Evolutionary conservation across 495 filamentous ascomycete species (phyloP).

Genomic region (Podospora tetraspora): DNA sequence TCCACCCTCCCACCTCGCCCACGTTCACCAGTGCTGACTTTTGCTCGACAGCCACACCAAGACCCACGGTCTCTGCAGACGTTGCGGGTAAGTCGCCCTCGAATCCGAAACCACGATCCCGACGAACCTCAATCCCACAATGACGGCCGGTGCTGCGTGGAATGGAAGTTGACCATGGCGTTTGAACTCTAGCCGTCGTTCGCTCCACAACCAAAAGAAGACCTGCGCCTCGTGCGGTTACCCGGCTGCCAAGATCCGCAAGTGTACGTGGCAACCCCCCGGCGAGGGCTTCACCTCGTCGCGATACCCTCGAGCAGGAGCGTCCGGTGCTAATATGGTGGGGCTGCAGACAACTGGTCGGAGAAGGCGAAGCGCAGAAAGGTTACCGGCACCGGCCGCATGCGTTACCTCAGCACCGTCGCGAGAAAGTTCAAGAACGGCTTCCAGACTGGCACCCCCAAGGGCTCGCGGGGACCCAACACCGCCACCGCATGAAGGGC

Average conservation of each 20-base stretch:
- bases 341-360: slow-evolving; percentile 82
- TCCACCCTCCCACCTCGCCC: not conserved
- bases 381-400: slow-evolving; percentile 93
- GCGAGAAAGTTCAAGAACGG: slow-evolving; percentile 91
- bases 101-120: slow-evolving; percentile 10
- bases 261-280: slow-evolving; percentile 70
- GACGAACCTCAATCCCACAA: slow-evolving; percentile 6
- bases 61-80: slow-evolving; percentile 98
- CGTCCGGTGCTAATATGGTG: slow-evolving; percentile 19
- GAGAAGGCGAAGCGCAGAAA: slow-evolving; percentile 99
- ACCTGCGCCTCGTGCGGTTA: slow-evolving; percentile 97
- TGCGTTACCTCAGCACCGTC: slow-evolving; percentile 85
- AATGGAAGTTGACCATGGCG: slow-evolving; percentile 20
- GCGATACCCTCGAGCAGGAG: not conserved
- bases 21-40: slow-evolving; percentile 18
- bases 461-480: slow-evolving; percentile 67
- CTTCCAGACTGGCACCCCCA: slow-evolving; percentile 85
- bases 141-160: not conserved
- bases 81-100: slow-evolving; percentile 75
- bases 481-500: slow-evolving; percentile 19
- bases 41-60: slow-evolving; percentile 72
- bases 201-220: slow-evolving; percentile 99
- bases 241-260: slow-evolving; percentile 90
- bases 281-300: not conserved
- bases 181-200: slow-evolving; percentile 67